Conservation (phyloP, 805 yeast genomes). For the Grigorovia transvaalensis region DNA sequence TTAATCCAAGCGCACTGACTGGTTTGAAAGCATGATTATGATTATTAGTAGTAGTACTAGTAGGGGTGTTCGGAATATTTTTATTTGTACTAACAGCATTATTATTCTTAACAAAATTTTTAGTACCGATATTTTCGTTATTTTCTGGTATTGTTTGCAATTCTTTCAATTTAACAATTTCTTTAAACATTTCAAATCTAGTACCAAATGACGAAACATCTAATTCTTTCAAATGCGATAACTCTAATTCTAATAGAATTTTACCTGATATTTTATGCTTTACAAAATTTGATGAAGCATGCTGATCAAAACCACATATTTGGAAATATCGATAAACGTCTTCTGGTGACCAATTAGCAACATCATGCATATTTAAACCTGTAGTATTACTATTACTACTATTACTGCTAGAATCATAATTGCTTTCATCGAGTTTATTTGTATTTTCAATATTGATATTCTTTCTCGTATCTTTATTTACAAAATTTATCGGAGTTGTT, state of each 20-base stretch:
- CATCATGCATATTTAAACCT: slow-evolving; percentile 25
- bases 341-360: slow-evolving; percentile 67
- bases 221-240: slow-evolving; percentile 78
- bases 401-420: neutral
- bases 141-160: neutral
- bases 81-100: neutral
- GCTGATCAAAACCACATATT: slow-evolving; percentile 59
- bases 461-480: slow-evolving; percentile 6
- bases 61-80: neutral
- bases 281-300: slow-evolving; percentile 68
- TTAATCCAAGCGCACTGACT: neutral
- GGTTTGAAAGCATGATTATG: slow-evolving; percentile 4
- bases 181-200: slow-evolving; percentile 82
- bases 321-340: slow-evolving; percentile 76
- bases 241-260: slow-evolving; percentile 74
- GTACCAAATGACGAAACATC: slow-evolving; percentile 93
- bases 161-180: slow-evolving; percentile 56
- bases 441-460: neutral
- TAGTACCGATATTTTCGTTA: neutral
- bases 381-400: neutral
- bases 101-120: neutral
- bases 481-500: neutral
- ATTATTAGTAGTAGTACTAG: neutral
- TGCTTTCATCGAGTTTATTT: neutral
- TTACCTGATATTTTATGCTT: slow-evolving; percentile 84